Conservation (phyloP, 805 yeast genomes). For the Yarrowia deformans region DNA sequence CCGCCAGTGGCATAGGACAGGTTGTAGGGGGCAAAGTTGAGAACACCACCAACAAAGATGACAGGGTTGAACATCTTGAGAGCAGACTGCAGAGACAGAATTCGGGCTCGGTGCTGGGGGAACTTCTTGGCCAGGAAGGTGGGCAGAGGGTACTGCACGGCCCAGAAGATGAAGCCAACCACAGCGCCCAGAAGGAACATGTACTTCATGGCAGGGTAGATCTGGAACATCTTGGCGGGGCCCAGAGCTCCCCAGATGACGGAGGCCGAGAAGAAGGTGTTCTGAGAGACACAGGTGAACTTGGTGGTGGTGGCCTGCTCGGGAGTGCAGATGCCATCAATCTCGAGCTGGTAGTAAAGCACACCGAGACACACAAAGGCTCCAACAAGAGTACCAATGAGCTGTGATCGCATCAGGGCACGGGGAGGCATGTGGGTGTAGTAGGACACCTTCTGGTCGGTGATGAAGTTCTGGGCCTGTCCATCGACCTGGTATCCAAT, state of each 20-base stretch:
- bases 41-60: constrained; percentile 56
- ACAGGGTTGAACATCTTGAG: constrained; percentile 54
- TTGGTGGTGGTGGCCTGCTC: constrained; percentile 45
- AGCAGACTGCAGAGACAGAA: constrained; percentile 40
- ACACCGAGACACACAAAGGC: constrained; percentile 48
- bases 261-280: constrained; percentile 60
- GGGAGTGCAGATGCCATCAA: constrained; percentile 47
- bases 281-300: constrained; percentile 52
- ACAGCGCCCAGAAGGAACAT: constrained; percentile 56
- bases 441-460: constrained; percentile 67
- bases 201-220: constrained; percentile 58
- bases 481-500: constrained; percentile 68
- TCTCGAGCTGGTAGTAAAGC: constrained; percentile 49
- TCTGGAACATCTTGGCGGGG: constrained; percentile 53
- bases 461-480: constrained; percentile 63
- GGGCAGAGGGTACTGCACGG: constrained; percentile 46
- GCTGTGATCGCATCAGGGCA: constrained; percentile 44
- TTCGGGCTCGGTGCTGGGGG: constrained; percentile 39
- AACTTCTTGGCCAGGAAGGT: constrained; percentile 41
- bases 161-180: constrained; percentile 44
- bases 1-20: constrained; percentile 56
- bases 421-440: constrained; percentile 53
- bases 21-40: constrained; percentile 55
- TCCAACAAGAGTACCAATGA: constrained; percentile 47
- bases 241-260: constrained; percentile 56